A percentile compares a stretch with the other conserved stretches of the same genome.
Conservation (phyloP, 164 flowering plant species). For the Euptelea pleiosperma region DNA sequence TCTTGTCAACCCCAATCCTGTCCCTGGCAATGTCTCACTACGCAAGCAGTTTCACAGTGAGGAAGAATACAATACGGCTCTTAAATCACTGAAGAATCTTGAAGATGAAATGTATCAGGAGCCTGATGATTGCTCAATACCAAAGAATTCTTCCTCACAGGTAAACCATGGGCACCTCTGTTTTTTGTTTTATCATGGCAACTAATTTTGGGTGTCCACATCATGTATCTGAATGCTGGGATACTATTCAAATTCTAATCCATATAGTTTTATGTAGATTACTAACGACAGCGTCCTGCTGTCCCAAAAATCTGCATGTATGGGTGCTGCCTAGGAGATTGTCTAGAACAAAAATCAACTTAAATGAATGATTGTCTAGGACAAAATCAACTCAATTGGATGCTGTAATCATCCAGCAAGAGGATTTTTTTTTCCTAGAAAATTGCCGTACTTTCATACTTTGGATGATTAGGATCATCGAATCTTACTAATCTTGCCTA, state of each 20-base stretch:
- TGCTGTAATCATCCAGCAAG: too few species aligned
- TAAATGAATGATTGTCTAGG: background rate
- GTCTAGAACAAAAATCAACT: background rate
- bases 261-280: background rate
- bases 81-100: slow-evolving; percentile 33
- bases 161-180: slow-evolving; percentile 22
- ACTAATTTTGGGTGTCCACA: background rate
- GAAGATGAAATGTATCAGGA: slow-evolving; percentile 44
- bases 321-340: background rate
- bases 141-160: slow-evolving; percentile 35
- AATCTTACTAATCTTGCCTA: too few species aligned
- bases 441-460: background rate
- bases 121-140: slow-evolving; percentile 10
- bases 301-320: background rate
- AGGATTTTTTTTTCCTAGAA: background rate
- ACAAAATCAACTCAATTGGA: background rate
- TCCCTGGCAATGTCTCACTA: slow-evolving; percentile 62
- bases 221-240: background rate
- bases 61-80: slow-evolving; percentile 39
- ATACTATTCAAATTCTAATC: background rate
- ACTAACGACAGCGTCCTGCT: background rate
- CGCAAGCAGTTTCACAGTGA: slow-evolving; percentile 61
- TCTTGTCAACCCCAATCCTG: slow-evolving; percentile 41
- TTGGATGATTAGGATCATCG: too few species aligned
- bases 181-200: background rate